A percentile compares a stretch with the other conserved stretches of the same genome.
Conservation (phyloP, 208 protist genomes). For the Leishmania lainsoni region DNA sequence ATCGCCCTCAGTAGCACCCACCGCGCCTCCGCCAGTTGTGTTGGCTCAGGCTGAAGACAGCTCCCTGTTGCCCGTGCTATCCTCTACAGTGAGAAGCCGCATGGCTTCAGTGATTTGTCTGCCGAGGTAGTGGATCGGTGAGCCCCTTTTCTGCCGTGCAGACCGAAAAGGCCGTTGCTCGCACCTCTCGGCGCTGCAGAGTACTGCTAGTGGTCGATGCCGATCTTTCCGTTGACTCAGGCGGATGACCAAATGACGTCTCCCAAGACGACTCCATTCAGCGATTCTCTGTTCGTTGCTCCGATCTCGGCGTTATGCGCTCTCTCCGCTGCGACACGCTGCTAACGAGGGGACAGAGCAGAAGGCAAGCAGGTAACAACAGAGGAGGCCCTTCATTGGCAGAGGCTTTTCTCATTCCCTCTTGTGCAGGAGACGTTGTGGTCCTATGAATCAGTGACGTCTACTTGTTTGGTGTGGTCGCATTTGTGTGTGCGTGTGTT, state of each 20-base stretch:
- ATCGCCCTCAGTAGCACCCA: background rate
- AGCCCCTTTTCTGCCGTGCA: conserved; percentile 5
- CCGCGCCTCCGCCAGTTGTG: background rate
- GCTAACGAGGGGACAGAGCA: background rate
- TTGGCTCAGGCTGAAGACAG: background rate
- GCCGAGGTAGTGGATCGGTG: background rate
- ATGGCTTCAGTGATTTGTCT: no score
- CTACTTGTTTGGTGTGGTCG: background rate
- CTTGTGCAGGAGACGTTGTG: background rate
- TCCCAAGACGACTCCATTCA: background rate
- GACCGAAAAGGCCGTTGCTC: background rate
- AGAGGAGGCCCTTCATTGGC: background rate
- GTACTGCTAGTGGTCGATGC: conserved; percentile 4
- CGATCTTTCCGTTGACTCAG: background rate
- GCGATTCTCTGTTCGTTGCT: background rate
- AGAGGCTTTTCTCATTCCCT: background rate
- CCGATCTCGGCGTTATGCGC: background rate
- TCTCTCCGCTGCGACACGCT: background rate
- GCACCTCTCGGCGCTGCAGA: background rate
- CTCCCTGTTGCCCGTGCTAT: background rate
- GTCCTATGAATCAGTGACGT: background rate
- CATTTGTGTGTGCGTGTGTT: background rate
- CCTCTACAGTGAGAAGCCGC: background rate
- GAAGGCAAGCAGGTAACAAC: background rate
- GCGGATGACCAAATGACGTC: background rate